A percentile compares a stretch with the other conserved stretches of the same genome.
Evolutionary conservation across 2,329 filamentous ascomycete genomes (phyloP).

Genomic region (Botryosphaeria dothidea): DNA sequence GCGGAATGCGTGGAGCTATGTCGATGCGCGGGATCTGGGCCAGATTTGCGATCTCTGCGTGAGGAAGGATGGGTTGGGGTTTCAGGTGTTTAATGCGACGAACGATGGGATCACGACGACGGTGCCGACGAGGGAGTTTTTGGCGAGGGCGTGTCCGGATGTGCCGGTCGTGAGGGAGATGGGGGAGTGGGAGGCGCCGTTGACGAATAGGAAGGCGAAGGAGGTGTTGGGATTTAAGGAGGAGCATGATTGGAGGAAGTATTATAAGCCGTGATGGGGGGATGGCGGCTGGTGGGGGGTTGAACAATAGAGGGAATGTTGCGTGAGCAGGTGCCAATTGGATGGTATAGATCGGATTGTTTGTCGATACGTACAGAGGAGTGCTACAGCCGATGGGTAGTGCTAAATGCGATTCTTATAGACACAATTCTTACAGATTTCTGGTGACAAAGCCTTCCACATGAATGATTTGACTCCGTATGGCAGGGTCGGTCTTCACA

Average conservation of each 20-base stretch:
- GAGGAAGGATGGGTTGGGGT: constrained; percentile 57
- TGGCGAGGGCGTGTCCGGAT: constrained; percentile 52
- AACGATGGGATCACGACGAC: constrained; percentile 62
- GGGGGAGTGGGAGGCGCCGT: constrained; percentile 60
- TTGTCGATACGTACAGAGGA: too few species aligned
- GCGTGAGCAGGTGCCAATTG: too few species aligned
- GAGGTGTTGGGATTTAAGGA: constrained; percentile 62
- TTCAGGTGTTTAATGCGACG: constrained; percentile 65
- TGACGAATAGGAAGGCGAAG: constrained; percentile 62
- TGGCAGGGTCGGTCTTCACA: too few species aligned
- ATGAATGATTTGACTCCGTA: too few species aligned
- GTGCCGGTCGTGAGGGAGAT: constrained; percentile 57
- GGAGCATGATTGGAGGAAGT: constrained; percentile 58
- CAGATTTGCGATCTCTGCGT: constrained; percentile 61
- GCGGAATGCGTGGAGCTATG: constrained; percentile 64
- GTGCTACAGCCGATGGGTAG: too few species aligned
- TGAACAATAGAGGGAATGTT: too few species aligned
- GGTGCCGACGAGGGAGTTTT: constrained; percentile 53
- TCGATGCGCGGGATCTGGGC: constrained; percentile 62
- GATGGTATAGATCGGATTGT: too few species aligned
- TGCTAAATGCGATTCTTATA: too few species aligned
- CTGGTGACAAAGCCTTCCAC: too few species aligned
- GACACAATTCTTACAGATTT: too few species aligned
- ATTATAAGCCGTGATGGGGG: constrained; percentile 40
- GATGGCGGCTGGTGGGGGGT: not conserved